phyloP scores from a whole-genome alignment of 441 rosid genomes.

The Breynia disticha region DNA sequence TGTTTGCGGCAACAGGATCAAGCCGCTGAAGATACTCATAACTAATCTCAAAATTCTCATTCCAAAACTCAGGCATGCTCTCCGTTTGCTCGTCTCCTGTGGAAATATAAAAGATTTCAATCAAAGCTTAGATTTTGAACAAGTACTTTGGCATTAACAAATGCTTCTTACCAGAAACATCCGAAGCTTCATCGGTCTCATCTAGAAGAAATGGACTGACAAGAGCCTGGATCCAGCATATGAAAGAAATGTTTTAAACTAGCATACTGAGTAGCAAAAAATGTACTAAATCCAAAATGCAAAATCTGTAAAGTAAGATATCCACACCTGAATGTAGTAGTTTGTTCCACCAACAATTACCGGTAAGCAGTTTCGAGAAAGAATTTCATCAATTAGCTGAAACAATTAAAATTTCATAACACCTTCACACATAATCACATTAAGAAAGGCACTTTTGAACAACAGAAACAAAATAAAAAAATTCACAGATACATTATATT shows the following conservation, averaged over 20 bases:
- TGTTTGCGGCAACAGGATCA: constrained; percentile 86
- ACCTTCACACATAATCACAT: not conserved
- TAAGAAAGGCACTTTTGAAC: not conserved
- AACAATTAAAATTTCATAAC: constrained; percentile 11
- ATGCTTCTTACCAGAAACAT: constrained; percentile 38
- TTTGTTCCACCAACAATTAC: constrained; percentile 88
- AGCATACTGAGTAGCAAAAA: not conserved
- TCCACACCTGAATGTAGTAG: constrained; percentile 83
- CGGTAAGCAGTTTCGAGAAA: constrained; percentile 54
- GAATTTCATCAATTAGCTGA: constrained; percentile 60
- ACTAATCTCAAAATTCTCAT: constrained; percentile 23
- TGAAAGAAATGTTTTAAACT: not conserved
- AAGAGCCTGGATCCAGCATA: constrained; percentile 47
- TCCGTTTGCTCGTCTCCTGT: constrained; percentile 32
- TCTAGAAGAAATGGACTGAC: constrained; percentile 72
- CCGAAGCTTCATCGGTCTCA: constrained; percentile 35
- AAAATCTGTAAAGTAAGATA: no score
- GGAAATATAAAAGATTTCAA: constrained; percentile 1
- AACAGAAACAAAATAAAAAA: not conserved
- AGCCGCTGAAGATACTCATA: constrained; percentile 58
- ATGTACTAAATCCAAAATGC: not conserved
- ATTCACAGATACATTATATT: not conserved
- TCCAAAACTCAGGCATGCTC: constrained; percentile 20
- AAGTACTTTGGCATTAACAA: no score
- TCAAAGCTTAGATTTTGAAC: no score